These are phyloP conservation scores for Hypoxylon sp. DNA, from an alignment of 2,329 filamentous ascomycete genomes.

Conservation along the genomic window DNA sequence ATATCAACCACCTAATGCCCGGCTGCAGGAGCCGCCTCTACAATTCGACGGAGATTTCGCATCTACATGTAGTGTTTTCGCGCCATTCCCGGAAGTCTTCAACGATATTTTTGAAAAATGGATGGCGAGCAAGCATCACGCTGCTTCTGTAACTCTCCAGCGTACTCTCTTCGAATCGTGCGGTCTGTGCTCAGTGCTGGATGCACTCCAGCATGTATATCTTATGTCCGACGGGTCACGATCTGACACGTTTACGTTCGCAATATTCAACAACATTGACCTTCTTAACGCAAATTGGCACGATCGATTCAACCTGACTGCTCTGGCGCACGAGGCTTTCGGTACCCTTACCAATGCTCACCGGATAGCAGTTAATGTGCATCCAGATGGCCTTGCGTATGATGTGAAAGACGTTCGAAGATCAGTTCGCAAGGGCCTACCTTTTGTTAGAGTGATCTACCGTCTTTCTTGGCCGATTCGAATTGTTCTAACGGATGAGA, in stretches of 20 bases:
- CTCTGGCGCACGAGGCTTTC: slow-evolving; percentile 81
- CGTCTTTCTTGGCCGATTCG: slow-evolving; percentile 75
- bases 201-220: slow-evolving; percentile 80
- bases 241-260: slow-evolving; percentile 75
- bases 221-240: slow-evolving; percentile 81
- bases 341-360: slow-evolving; percentile 70
- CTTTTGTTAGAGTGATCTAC: slow-evolving; percentile 76
- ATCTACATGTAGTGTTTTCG: slow-evolving; percentile 63
- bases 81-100: slow-evolving; percentile 83
- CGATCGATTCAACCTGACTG: slow-evolving; percentile 85
- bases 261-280: slow-evolving; percentile 83
- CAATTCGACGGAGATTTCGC: slow-evolving; percentile 70
- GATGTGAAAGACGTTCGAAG: slow-evolving; percentile 65
- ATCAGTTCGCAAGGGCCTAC: slow-evolving; percentile 74
- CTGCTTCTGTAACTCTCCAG: slow-evolving; percentile 77
- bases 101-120: slow-evolving; percentile 79
- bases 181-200: slow-evolving; percentile 75
- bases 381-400: slow-evolving; percentile 57
- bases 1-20: slow-evolving; percentile 58
- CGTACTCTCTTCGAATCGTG: slow-evolving; percentile 77
- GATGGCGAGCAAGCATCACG: slow-evolving; percentile 81
- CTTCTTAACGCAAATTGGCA: slow-evolving; percentile 75
- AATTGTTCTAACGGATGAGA: slow-evolving; percentile 80
- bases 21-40: slow-evolving; percentile 63
- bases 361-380: slow-evolving; percentile 73